Conservation (phyloP, 1,284 basidiomycete genomes). For the Sporisorium iseilematis-ciliati region DNA sequence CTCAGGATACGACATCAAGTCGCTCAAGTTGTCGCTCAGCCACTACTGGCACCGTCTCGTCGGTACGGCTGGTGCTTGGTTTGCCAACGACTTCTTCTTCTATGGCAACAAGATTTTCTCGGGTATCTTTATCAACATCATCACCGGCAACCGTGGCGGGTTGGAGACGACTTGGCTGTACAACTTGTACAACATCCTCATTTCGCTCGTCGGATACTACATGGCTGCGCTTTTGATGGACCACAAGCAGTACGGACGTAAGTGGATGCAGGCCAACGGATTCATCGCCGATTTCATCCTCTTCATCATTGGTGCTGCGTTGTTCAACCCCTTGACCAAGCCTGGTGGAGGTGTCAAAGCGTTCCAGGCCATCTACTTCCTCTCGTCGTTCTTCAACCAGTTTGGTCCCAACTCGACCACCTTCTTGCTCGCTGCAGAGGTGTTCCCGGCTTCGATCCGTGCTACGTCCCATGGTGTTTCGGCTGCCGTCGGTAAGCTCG, state of each 20-base stretch:
- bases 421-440: constrained; percentile 70
- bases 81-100: constrained; percentile 74
- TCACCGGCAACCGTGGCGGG: constrained; percentile 69
- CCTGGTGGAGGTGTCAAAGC: constrained; percentile 66
- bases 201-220: constrained; percentile 74
- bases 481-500: constrained; percentile 70
- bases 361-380: constrained; percentile 74
- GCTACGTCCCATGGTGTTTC: constrained; percentile 70
- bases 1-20: constrained; percentile 73
- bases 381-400: constrained; percentile 74
- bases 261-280: constrained; percentile 73
- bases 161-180: constrained; percentile 73
- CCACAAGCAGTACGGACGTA: constrained; percentile 72
- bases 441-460: constrained; percentile 70
- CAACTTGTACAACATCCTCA: constrained; percentile 73
- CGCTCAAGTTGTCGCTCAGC: constrained; percentile 72
- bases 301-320: constrained; percentile 71
- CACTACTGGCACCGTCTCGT: constrained; percentile 74
- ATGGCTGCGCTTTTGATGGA: constrained; percentile 74
- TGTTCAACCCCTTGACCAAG: constrained; percentile 69
- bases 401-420: constrained; percentile 73
- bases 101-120: constrained; percentile 71
- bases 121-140: constrained; percentile 69
- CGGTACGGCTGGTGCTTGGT: constrained; percentile 73
- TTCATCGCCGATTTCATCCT: constrained; percentile 72